Evolutionary conservation across 2,329 filamentous ascomycete species (phyloP).

Genomic region (Aspergillus caelatus): DNA sequence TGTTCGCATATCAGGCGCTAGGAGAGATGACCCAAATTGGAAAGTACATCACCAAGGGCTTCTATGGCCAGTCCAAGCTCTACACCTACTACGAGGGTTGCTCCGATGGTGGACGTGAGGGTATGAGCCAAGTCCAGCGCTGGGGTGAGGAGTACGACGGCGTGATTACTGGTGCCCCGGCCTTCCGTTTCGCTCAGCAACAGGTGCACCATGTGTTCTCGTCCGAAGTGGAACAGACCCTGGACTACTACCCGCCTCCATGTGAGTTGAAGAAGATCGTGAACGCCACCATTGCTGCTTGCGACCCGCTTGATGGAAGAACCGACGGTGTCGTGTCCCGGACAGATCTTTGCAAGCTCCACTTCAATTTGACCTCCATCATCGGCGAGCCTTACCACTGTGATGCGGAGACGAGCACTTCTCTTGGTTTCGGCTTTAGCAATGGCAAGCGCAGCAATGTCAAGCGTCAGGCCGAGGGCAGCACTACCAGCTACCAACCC

Average conservation of each 20-base stretch:
- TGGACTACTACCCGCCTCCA: conserved; percentile 46
- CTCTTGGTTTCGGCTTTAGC: conserved; percentile 29
- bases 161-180: conserved; percentile 50
- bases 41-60: conserved; percentile 47
- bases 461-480: conserved; percentile 18
- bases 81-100: conserved; percentile 58
- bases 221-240: conserved; percentile 41
- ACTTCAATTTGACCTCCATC: conserved; percentile 50
- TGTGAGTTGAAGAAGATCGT: conserved; percentile 42
- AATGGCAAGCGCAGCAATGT: conserved; percentile 25
- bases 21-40: conserved; percentile 55
- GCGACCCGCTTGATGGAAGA: conserved; percentile 59
- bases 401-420: conserved; percentile 31
- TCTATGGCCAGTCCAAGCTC: conserved; percentile 42
- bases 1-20: conserved; percentile 51
- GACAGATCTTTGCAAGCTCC: conserved; percentile 51
- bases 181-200: conserved; percentile 49
- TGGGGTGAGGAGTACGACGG: conserved; percentile 53
- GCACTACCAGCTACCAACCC: conserved; percentile 25
- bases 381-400: conserved; percentile 54
- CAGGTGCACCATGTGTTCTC: conserved; percentile 48
- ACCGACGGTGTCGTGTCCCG: conserved; percentile 58
- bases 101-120: conserved; percentile 58
- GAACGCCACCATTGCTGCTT: conserved; percentile 58
- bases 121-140: conserved; percentile 56